These are phyloP conservation scores for Ceriops tagal DNA, from an alignment of 345 rosid species.

Conservation along the genomic window DNA sequence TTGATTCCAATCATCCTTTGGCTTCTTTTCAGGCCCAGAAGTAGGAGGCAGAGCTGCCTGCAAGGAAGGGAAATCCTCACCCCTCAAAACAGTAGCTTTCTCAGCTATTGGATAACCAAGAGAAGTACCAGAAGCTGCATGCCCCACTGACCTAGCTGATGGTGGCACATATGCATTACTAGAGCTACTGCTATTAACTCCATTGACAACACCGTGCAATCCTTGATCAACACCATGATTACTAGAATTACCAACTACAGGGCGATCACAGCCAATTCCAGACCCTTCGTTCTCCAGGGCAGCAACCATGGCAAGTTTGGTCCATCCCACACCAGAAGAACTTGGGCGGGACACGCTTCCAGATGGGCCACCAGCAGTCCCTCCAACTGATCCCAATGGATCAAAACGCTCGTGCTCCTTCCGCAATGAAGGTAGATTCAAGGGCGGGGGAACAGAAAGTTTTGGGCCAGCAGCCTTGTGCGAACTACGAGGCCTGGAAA, in stretches of 20 bases:
- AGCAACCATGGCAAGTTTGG: conserved; percentile 57
- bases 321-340: conserved; percentile 88
- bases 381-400: conserved; percentile 56
- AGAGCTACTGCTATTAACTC: conserved; percentile 36
- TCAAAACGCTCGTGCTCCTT: conserved; percentile 90
- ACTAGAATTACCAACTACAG: background rate
- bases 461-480: conserved; percentile 80
- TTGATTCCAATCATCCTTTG: conserved; percentile 59
- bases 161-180: conserved; percentile 44
- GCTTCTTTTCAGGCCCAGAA: conserved; percentile 58
- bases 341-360: conserved; percentile 73
- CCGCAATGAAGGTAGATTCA: conserved; percentile 89
- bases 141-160: conserved; percentile 37
- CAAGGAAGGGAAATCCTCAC: conserved; percentile 94
- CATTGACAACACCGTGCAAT: conserved; percentile 35
- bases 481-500: conserved; percentile 86
- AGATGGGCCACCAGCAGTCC: conserved; percentile 56
- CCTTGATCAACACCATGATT: conserved; percentile 36
- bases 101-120: conserved; percentile 31
- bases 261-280: conserved; percentile 22
- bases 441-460: conserved; percentile 98
- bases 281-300: conserved; percentile 56
- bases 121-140: conserved; percentile 33
- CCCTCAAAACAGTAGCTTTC: conserved; percentile 69
- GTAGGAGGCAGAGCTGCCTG: conserved; percentile 63